Conservation (phyloP, 1,139 yeast species). For the Scheffersomyces cryptocercus region DNA sequence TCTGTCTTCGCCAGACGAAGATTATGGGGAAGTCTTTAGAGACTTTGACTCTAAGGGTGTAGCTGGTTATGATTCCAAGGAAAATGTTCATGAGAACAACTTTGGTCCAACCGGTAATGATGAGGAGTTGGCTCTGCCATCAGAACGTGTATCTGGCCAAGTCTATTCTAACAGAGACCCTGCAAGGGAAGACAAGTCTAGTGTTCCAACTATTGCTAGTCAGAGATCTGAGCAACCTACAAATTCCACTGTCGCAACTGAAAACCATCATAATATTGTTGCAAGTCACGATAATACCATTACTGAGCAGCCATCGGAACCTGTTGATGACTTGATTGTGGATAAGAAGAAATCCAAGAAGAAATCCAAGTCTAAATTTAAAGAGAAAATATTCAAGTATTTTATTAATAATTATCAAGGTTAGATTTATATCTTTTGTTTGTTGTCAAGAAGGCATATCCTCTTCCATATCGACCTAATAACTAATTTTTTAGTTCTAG, state of each 20-base stretch:
- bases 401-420: slow-evolving; percentile 36
- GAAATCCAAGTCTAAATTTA: slow-evolving; percentile 25
- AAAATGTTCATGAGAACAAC: too few species aligned
- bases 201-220: slow-evolving; percentile 10
- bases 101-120: too few species aligned
- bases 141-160: background rate
- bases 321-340: background rate
- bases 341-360: slow-evolving; percentile 7
- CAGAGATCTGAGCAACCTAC: slow-evolving; percentile 10
- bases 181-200: slow-evolving; percentile 10
- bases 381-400: slow-evolving; percentile 34
- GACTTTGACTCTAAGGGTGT: background rate
- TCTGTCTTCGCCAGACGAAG: too few species aligned
- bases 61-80: too few species aligned
- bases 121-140: too few species aligned
- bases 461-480: too few species aligned
- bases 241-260: slow-evolving; percentile 14
- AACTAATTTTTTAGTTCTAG: too few species aligned
- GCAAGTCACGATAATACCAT: background rate
- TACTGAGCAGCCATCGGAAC: background rate
- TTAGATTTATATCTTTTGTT: slow-evolving; percentile 1
- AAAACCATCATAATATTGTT: background rate
- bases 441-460: too few species aligned
- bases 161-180: slow-evolving; percentile 2
- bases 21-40: background rate